Base-by-base conservation (phyloP, 305 asterid species). In the Rubia peregrina region DNA sequence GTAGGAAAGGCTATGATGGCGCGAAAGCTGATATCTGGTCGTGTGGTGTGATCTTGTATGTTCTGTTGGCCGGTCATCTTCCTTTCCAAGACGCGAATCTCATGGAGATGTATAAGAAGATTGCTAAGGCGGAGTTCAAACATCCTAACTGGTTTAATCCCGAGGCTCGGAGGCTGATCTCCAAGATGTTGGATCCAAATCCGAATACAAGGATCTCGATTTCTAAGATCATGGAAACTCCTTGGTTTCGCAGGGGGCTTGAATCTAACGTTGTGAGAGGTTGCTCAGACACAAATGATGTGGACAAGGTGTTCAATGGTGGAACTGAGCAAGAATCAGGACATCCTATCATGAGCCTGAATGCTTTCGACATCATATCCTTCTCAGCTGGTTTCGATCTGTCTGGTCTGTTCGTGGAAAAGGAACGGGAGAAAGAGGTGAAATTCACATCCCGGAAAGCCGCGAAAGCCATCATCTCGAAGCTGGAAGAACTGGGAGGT, bases 331-430 rank as follows among this genome's bases (percentile, higher is more conserved):
- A 30, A 7, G 90, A 85, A 36, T 57, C 63, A 3, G 76, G 71
- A 51, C 89, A 51, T 51, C n/a, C n/a, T n/a, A n/a, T n/a, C n/a
- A 61, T 61, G 8, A 81, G 77, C 74, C 43, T 90, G 77, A 90
- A 87, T 75, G 96, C 96, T 11, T 90, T 90, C 57, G 91, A 90
- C 30, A 85, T 90, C 61, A 87, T 90, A 71, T 86, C 93, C 30
- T 87, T 86, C 2, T 86, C 95, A 26, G 81, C 85, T 3, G 96
- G 95, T 60, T 85, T 90, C 33, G 88, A 90, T 76, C 72, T 90
- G 71, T 88, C 96, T 6, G 90, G 89, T 38, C 44, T 64, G 68
- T 64, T 64, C 7, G 33, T 64, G 79, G 86, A 79, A 10, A 70
- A 46, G 19, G 87, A 83, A 11, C 56, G 59, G 48, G 83, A 77